Evolutionary conservation across 2,329 filamentous ascomycete genomes (phyloP), one percentile per base, ranked within the genome.

Genomic region (Apiospora pterosperma): DNA sequence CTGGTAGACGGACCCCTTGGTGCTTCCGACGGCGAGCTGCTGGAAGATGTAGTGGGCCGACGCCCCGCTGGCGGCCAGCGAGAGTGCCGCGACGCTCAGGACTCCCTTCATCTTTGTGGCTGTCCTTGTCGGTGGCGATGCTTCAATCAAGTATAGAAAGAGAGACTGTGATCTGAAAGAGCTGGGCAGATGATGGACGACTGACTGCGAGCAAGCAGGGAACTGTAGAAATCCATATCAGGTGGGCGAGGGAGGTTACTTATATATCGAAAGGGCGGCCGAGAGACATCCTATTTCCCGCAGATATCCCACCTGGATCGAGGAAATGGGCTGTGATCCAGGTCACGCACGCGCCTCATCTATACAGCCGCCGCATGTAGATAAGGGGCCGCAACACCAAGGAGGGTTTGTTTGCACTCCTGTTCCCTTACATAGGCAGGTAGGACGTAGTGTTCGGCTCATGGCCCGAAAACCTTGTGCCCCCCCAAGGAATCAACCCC

Each of bases 31-130:
- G 6, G 72, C 73, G 58, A 80, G 67, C 66, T 77, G 73, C 66
- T 80, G 74, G 73, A 80, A 80, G 68, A 80, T 79, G 73, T 81
- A 81, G 66, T 80, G 78, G 2, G 72, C 78, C 2, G 75, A 76
- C 8, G 72, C 78, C 14, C 74, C 66, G 64, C 72, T 72, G 28
- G 69, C 71, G 48, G 73, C 74, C 12, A 80, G 70, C 25, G 60
- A 42, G 38, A 62, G 60, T 12, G 75, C 72, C 58, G 76, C 69
- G 61, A 70, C 69, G 67, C 69, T 69, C 59, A 68, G 48, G 67
- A 75, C 63, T 66, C 66, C 68, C 72, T 75, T 76, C 77, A 79
- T 80, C 34, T 60, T 39, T n/a, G n/a, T n/a, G n/a, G 10, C 16
- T 34, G 16, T n/a, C n/a, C 4, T 23, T 44, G 41, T 4, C 21